These are phyloP conservation scores for Ceratobasidium sp. DNA, from an alignment of 1,284 basidiomycete species.

Conservation along the genomic window DNA sequence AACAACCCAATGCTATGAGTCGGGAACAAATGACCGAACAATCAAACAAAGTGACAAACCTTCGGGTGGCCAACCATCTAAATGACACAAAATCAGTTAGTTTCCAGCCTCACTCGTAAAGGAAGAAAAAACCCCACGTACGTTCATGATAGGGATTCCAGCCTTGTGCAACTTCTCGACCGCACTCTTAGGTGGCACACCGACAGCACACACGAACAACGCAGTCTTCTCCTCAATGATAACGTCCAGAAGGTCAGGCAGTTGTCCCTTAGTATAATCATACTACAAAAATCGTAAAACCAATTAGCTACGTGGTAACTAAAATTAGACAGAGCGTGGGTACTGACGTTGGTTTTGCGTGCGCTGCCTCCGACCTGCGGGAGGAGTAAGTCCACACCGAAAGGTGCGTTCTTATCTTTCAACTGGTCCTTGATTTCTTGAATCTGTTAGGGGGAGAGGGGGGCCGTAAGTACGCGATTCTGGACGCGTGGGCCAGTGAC, in stretches of 20 bases:
- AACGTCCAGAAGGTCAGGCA: conserved; percentile 81
- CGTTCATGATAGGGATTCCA: conserved; percentile 87
- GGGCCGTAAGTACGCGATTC: neutral
- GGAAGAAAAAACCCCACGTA: conserved; percentile 58
- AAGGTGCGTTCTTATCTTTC: conserved; percentile 77
- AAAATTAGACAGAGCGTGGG: conserved; percentile 47
- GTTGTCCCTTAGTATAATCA: conserved; percentile 83
- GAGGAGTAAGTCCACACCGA: conserved; percentile 88
- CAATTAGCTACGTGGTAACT: conserved; percentile 2
- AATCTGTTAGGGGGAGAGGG: conserved; percentile 65
- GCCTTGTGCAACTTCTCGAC: conserved; percentile 84
- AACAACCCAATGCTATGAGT: neutral
- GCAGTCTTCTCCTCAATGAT: conserved; percentile 87
- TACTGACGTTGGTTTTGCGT: conserved; percentile 85
- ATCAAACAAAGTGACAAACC: conserved; percentile 41
- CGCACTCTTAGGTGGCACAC: conserved; percentile 81
- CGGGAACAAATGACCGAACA: conserved; percentile 1
- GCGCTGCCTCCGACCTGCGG: conserved; percentile 85
- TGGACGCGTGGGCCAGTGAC: too few relatives aligned
- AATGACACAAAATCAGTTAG: conserved; percentile 63
- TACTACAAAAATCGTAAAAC: conserved; percentile 63
- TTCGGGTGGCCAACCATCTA: conserved; percentile 92
- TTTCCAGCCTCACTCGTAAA: conserved; percentile 75
- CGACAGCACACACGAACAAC: conserved; percentile 88
- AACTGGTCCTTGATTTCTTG: conserved; percentile 77